A percentile compares a stretch with the other conserved stretches of the same genome.
These are phyloP conservation scores for Claviceps sp. DNA, from an alignment of 2,329 filamentous ascomycete species.

Conservation along the genomic window DNA sequence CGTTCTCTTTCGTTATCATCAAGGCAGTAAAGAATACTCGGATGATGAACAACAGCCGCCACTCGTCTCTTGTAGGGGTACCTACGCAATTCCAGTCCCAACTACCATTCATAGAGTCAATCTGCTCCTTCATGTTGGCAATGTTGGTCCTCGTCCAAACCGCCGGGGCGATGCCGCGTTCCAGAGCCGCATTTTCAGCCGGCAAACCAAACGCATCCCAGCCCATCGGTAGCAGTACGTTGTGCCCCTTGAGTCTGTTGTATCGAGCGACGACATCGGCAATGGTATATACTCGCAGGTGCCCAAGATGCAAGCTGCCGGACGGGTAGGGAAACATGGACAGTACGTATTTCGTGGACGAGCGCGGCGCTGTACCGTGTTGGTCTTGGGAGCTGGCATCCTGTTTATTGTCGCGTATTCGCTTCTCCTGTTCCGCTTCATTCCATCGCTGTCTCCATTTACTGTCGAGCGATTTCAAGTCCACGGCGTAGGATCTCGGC, in stretches of 20 bases:
- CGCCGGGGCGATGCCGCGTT: conserved; percentile 63
- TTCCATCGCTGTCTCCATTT: conserved; percentile 41
- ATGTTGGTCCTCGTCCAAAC: conserved; percentile 76
- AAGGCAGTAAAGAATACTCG: too few relatives aligned
- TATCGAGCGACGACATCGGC: conserved; percentile 75
- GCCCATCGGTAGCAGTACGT: conserved; percentile 79
- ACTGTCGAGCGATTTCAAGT: conserved; percentile 30
- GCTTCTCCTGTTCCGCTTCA: conserved; percentile 10
- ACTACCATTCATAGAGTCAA: conserved; percentile 63
- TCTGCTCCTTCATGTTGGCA: conserved; percentile 68
- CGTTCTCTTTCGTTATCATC: not conserved
- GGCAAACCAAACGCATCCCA: conserved; percentile 90
- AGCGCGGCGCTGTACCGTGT: conserved; percentile 14
- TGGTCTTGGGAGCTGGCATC: conserved; percentile 6
- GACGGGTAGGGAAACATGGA: conserved; percentile 94
- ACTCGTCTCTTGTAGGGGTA: conserved; percentile 8
- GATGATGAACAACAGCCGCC: too few relatives aligned
- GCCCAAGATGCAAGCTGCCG: conserved; percentile 72
- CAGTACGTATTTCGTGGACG: conserved; percentile 50
- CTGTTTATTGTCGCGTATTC: not conserved
- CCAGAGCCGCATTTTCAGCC: conserved; percentile 82
- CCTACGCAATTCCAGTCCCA: conserved; percentile 76
- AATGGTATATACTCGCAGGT: conserved; percentile 81
- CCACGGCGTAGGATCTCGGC: conserved; percentile 27
- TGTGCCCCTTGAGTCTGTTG: conserved; percentile 56